Conservation (phyloP, 352 stramenopile species). For the Elongisporangium anandrum region DNA sequence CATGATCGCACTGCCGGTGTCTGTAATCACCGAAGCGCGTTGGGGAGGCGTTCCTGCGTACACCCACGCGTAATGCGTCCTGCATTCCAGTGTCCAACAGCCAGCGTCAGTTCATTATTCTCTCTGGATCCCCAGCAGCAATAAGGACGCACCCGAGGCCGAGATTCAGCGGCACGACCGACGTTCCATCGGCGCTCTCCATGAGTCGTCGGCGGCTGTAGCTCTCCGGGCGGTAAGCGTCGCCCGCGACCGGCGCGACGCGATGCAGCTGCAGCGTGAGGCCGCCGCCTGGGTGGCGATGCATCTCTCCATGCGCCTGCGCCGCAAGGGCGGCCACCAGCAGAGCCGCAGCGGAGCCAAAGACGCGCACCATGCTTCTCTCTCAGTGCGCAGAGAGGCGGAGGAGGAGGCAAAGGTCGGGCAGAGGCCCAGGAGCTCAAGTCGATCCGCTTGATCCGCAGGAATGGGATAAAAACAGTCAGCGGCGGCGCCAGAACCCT, state of each 20-base stretch:
- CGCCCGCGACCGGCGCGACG: conserved; percentile 13
- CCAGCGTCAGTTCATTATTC: conserved; percentile 4
- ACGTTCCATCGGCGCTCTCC: conserved; percentile 20
- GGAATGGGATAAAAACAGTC: background rate
- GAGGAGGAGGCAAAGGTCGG: background rate
- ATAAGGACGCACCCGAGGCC: conserved; percentile 43
- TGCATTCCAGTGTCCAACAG: conserved; percentile 6
- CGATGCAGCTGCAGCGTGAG: conserved; percentile 41
- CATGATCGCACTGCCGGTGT: conserved; percentile 77
- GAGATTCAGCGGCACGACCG: conserved; percentile 55
- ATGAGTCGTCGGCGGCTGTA: conserved; percentile 38
- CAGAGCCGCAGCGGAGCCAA: conserved; percentile 10
- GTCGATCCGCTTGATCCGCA: background rate
- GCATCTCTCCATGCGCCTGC: background rate
- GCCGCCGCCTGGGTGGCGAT: conserved; percentile 7
- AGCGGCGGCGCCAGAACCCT: background rate
- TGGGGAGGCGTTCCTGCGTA: conserved; percentile 79
- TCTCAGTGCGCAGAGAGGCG: background rate
- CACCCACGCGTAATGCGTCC: conserved; percentile 84
- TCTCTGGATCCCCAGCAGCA: background rate
- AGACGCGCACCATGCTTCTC: conserved; percentile 13
- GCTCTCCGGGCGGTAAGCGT: conserved; percentile 26
- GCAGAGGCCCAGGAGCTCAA: background rate
- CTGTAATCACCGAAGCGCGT: conserved; percentile 75
- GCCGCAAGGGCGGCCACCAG: conserved; percentile 6